Conservation (phyloP, 352 stramenopile genomes). For the Pythium dissotocum region DNA sequence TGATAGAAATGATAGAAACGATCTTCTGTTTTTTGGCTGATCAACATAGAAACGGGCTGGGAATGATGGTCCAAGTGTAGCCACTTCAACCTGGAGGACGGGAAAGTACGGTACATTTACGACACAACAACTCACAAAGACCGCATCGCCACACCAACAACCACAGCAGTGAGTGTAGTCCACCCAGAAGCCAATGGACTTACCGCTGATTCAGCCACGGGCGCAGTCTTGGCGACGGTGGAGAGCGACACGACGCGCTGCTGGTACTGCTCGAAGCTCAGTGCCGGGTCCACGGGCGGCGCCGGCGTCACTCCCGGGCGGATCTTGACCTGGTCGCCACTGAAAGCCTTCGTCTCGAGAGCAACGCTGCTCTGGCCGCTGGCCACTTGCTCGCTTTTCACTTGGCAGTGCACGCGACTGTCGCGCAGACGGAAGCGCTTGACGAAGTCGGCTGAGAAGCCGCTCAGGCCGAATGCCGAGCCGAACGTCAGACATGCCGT, state of each 20-base stretch:
- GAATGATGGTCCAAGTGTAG: not conserved
- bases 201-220: not conserved
- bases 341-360: not conserved
- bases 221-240: not conserved
- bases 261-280: slow-evolving; percentile 4
- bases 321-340: slow-evolving; percentile 4
- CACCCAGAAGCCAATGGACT: not conserved
- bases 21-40: not conserved
- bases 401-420: not conserved
- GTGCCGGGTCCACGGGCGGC: not conserved
- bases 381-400: not conserved
- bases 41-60: not conserved
- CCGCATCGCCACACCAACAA: not conserved
- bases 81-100: not conserved
- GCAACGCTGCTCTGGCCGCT: not conserved
- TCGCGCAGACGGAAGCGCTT: not conserved
- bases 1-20: slow-evolving; percentile 2
- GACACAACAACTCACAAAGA: not conserved
- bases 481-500: slow-evolving; percentile 6
- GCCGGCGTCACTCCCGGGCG: slow-evolving; percentile 4
- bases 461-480: not conserved
- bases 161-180: not conserved
- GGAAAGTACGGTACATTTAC: not conserved
- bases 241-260: not conserved
- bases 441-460: slow-evolving; percentile 2